phyloP scores from a whole-genome alignment of 257 asterid species.

The Echites panduratus region DNA sequence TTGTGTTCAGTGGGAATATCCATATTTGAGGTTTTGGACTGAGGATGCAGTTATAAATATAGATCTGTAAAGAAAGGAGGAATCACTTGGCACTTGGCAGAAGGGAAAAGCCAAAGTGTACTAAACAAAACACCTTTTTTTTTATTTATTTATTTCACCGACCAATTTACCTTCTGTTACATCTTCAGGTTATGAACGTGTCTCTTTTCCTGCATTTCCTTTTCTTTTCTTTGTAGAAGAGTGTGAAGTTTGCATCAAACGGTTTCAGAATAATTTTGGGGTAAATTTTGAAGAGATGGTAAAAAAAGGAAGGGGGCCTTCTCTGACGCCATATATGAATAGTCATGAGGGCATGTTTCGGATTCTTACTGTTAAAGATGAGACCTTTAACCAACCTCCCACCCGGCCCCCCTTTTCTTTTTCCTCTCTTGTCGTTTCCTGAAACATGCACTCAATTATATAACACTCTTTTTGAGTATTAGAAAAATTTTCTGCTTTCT shows the following conservation, averaged over 20 bases:
- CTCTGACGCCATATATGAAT: background rate
- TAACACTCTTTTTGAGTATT: background rate
- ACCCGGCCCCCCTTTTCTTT: background rate
- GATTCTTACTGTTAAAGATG: conserved; percentile 15
- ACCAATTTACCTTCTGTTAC: conserved; percentile 9
- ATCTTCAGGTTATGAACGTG: background rate
- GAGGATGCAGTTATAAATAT: background rate
- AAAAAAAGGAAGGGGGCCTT: background rate
- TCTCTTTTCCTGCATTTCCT: background rate
- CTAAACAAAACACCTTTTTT: background rate
- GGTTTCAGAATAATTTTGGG: background rate
- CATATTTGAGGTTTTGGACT: background rate
- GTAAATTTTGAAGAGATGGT: background rate
- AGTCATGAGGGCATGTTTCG: background rate
- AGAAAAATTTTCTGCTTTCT: background rate
- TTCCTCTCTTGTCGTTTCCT: conserved; percentile 31
- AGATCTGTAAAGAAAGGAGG: conserved; percentile 17
- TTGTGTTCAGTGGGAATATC: conserved; percentile 1
- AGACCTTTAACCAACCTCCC: conserved; percentile 30
- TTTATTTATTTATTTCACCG: conserved; percentile 3
- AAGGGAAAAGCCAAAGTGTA: background rate
- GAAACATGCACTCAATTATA: background rate
- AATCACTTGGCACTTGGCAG: background rate
- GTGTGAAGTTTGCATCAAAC: background rate
- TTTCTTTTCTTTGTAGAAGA: background rate